These are phyloP conservation scores for Stropharia rugosoannulata DNA, from an alignment of 768 basidiomycete species.

Conservation along the genomic window DNA sequence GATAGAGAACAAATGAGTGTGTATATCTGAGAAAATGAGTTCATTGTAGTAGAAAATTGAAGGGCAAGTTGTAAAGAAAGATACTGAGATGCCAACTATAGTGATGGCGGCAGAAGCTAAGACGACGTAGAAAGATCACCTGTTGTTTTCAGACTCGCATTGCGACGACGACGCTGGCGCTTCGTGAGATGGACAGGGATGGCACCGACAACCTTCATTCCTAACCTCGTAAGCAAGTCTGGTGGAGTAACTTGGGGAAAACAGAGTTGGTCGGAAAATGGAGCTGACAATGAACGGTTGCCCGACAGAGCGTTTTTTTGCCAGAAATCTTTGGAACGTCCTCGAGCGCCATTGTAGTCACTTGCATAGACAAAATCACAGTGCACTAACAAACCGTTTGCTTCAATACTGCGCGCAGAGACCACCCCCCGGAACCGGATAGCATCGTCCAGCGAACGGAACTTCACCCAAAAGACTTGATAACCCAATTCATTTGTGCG, in stretches of 20 bases:
- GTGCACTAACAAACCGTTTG: background rate
- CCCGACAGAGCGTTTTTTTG: background rate
- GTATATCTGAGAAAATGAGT: too few species aligned
- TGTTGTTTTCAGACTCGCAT: too few species aligned
- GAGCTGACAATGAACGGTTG: background rate
- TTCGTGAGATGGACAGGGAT: too few species aligned
- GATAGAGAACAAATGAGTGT: too few species aligned
- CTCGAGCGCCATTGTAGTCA: background rate
- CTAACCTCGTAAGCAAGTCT: background rate
- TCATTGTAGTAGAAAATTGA: too few species aligned
- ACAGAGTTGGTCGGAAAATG: background rate
- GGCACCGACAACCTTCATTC: too few species aligned
- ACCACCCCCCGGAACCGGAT: background rate
- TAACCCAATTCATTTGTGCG: background rate
- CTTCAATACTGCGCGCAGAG: background rate
- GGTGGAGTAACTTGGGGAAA: background rate
- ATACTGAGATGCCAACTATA: too few species aligned
- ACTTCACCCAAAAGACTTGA: background rate
- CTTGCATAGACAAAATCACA: background rate
- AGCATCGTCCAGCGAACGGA: background rate
- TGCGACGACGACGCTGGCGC: too few species aligned
- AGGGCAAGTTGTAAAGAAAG: too few species aligned
- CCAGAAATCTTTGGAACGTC: background rate
- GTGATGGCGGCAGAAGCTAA: too few species aligned
- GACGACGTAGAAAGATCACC: too few species aligned